Percentiles rank a stretch among this genome's conserved stretches.
phyloP scores from a whole-genome alignment of 495 filamentous ascomycete species.

The Clohesyomyces aquaticus region DNA sequence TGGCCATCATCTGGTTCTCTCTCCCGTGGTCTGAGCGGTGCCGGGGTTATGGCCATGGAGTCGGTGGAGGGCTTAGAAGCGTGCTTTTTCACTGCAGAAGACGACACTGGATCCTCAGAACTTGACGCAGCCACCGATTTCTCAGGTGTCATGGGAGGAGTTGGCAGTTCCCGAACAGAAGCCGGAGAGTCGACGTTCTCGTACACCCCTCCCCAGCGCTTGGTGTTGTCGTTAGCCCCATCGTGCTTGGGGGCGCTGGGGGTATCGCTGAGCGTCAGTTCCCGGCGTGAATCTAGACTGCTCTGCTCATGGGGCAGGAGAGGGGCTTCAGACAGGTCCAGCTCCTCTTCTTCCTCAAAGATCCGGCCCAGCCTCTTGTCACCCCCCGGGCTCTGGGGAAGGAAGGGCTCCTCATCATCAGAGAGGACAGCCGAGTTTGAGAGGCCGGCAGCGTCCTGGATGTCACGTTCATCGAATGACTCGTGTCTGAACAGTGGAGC shows the following conservation, averaged over 20 bases:
- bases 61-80: not conserved
- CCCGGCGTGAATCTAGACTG: not conserved
- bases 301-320: constrained; percentile 22
- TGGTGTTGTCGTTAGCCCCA: constrained; percentile 7
- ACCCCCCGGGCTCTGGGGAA: not conserved
- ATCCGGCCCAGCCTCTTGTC: not conserved
- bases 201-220: not conserved
- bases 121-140: not conserved
- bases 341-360: not conserved
- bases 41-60: not conserved
- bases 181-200: constrained; percentile 11
- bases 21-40: not conserved
- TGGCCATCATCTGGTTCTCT: not conserved
- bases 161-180: constrained; percentile 5
- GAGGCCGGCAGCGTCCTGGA: not conserved
- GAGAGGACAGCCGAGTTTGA: not conserved
- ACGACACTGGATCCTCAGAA: not conserved
- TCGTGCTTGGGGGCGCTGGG: constrained; percentile 16
- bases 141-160: constrained; percentile 17
- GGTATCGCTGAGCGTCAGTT: not conserved
- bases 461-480: not conserved
- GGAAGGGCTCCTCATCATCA: not conserved
- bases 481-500: constrained; percentile 28
- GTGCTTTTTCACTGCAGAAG: not conserved
- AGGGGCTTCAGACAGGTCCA: not conserved